These are phyloP conservation scores for Cornus florida DNA, from an alignment of 148 eudicot species.

Conservation along the genomic window DNA sequence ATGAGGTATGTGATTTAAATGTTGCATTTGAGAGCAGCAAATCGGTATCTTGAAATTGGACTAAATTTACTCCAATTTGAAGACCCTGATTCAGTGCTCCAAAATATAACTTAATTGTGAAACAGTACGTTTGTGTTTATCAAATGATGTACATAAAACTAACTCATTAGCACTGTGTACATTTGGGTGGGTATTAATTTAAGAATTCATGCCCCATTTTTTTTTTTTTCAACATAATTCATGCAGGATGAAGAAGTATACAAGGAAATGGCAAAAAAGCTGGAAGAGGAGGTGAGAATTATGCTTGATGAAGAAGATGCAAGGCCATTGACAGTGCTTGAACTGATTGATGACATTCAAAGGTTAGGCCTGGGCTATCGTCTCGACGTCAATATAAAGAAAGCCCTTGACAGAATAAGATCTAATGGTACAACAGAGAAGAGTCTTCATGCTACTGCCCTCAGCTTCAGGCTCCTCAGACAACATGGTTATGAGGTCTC, in stretches of 20 bases:
- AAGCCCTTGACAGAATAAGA: constrained; percentile 10
- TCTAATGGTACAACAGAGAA: not conserved
- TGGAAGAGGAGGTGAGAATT: constrained; percentile 17
- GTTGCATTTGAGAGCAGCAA: no score
- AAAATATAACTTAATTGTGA: no score
- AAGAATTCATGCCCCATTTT: no score
- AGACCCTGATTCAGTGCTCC: no score
- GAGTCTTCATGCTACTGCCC: constrained; percentile 15
- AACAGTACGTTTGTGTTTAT: no score
- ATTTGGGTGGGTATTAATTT: no score
- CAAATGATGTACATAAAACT: no score
- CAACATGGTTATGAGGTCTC: constrained; percentile 21
- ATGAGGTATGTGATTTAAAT: not conserved
- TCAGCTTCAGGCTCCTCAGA: constrained; percentile 23
- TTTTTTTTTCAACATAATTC: not conserved
- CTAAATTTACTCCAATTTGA: no score
- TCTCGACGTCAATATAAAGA: constrained; percentile 12
- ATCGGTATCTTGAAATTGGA: no score
- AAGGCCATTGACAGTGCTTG: constrained; percentile 10
- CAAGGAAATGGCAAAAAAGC: constrained; percentile 8
- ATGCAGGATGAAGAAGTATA: not conserved
- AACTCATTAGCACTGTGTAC: not conserved
- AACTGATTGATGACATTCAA: constrained; percentile 29
- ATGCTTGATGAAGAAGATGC: constrained; percentile 14
- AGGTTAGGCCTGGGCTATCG: constrained; percentile 27